These are phyloP conservation scores for Penicillium verrucosum DNA, from an alignment of 2,329 filamentous ascomycete species.

Conservation along the genomic window DNA sequence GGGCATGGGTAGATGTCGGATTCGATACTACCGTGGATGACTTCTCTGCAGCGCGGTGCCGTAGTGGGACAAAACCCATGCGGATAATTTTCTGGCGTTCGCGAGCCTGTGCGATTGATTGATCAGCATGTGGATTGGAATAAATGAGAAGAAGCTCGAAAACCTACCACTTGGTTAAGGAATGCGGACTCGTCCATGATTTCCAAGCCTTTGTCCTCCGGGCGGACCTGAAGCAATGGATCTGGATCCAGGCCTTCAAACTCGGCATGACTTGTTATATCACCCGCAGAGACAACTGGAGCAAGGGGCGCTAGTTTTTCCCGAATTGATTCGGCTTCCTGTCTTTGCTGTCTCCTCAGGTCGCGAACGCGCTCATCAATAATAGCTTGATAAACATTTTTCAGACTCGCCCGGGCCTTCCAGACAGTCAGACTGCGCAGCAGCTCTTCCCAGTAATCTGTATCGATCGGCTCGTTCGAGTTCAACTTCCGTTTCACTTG, in stretches of 20 bases:
- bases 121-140: constrained; percentile 11
- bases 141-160: neutral
- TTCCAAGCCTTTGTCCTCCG: constrained; percentile 61
- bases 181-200: constrained; percentile 59
- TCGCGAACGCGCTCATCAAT: constrained; percentile 65
- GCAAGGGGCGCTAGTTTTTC: constrained; percentile 53
- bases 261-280: constrained; percentile 31
- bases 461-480: constrained; percentile 88
- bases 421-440: constrained; percentile 79
- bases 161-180: constrained; percentile 53
- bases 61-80: constrained; percentile 65
- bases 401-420: constrained; percentile 85
- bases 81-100: constrained; percentile 62
- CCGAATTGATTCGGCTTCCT: constrained; percentile 59
- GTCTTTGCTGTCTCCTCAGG: constrained; percentile 64
- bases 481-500: constrained; percentile 84
- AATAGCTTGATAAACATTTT: constrained; percentile 73
- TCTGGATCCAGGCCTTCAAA: constrained; percentile 59
- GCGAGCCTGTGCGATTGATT: constrained; percentile 37
- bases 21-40: constrained; percentile 29
- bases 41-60: constrained; percentile 43
- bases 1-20: constrained; percentile 39
- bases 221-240: constrained; percentile 60
- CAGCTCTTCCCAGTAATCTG: constrained; percentile 96
- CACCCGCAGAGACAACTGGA: constrained; percentile 27